Evolutionary conservation across 768 basidiomycete genomes (phyloP).

Genomic region (Punctularia strigosozonata): DNA sequence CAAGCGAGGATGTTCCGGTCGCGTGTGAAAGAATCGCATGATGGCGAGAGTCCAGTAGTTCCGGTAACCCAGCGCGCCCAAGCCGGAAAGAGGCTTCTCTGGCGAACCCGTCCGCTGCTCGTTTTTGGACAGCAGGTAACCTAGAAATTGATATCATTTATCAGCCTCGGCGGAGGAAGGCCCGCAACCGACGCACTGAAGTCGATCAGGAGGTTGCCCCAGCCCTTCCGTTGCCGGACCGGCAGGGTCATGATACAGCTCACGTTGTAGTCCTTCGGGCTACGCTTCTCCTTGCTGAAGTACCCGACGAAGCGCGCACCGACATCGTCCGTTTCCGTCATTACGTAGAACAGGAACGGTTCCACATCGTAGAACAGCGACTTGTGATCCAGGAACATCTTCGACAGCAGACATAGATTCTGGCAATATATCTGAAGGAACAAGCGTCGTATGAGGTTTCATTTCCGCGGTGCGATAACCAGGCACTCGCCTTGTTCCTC

Average conservation of each 20-base stretch:
- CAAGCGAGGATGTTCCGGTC: constrained; percentile 49
- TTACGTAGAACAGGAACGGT: constrained; percentile 97
- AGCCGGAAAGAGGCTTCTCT: constrained; percentile 87
- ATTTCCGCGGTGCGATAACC: background rate
- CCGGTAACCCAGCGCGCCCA: constrained; percentile 90
- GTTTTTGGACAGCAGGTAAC: constrained; percentile 93
- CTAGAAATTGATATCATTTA: constrained; percentile 26
- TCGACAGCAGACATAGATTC: constrained; percentile 92
- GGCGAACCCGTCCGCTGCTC: constrained; percentile 86
- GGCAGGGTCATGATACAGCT: constrained; percentile 99
- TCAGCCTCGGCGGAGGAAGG: too few species aligned
- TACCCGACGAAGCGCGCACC: constrained; percentile 96
- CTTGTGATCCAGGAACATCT: constrained; percentile 99
- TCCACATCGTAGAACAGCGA: constrained; percentile 99
- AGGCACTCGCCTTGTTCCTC: constrained; percentile 71
- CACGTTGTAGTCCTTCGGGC: constrained; percentile 92
- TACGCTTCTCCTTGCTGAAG: constrained; percentile 97
- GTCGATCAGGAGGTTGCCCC: constrained; percentile 95
- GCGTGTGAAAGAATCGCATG: constrained; percentile 63
- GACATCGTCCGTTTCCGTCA: constrained; percentile 80
- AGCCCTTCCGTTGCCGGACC: constrained; percentile 86
- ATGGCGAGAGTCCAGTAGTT: constrained; percentile 89
- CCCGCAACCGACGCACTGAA: constrained; percentile 77
- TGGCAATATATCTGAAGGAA: constrained; percentile 85
- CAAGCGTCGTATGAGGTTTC: constrained; percentile 1